These are phyloP conservation scores for Sophora flavescens DNA, from an alignment of 306 rosid species.

Conservation along the genomic window DNA sequence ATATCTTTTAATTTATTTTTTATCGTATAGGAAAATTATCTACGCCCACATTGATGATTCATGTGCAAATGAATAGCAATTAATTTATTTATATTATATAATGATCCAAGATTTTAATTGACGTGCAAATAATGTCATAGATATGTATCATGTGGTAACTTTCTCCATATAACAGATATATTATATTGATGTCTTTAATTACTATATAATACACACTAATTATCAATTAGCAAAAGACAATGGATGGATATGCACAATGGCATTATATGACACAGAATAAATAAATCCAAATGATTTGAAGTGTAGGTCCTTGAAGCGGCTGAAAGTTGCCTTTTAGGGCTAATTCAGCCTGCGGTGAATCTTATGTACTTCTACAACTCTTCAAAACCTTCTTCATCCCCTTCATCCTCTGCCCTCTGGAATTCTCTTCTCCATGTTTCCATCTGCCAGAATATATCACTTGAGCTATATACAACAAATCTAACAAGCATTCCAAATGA, in stretches of 20 bases:
- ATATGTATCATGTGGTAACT: no score
- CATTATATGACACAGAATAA: neutral
- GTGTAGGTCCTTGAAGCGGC: neutral
- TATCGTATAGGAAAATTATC: no score
- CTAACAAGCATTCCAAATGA: neutral
- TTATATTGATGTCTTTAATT: no score
- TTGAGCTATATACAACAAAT: neutral
- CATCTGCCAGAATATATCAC: constrained; percentile 56
- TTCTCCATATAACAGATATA: no score
- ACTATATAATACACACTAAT: no score
- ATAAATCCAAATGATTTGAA: neutral
- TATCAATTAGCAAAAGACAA: no score
- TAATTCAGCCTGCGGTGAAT: neutral
- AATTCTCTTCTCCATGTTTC: constrained; percentile 66
- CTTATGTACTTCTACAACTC: constrained; percentile 53
- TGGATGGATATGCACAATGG: neutral
- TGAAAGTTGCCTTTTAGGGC: neutral
- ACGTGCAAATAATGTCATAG: no score
- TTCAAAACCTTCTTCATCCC: constrained; percentile 82
- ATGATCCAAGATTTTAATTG: no score
- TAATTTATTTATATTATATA: no score
- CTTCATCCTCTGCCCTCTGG: constrained; percentile 67
- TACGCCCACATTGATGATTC: no score
- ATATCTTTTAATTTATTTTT: no score
- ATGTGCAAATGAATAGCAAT: no score